A percentile compares a stretch with the other conserved stretches of the same genome.
Evolutionary conservation across 2,329 filamentous ascomycete species (phyloP).

Genomic region (Trichoderma sp.): DNA sequence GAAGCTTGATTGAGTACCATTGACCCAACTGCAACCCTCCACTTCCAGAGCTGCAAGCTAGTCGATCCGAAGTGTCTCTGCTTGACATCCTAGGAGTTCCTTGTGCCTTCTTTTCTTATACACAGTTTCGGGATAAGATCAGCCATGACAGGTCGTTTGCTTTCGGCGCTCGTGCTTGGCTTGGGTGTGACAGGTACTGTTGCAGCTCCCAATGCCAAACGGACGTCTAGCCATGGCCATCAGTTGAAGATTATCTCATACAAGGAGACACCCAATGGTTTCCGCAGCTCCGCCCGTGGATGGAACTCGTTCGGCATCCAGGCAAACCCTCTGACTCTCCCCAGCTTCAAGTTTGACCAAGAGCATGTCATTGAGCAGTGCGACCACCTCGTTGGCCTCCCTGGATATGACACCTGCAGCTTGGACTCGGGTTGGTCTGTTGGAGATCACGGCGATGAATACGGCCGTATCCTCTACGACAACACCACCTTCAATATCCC

Average conservation of each 20-base stretch:
- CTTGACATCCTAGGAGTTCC: background rate
- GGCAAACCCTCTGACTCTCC: constrained; percentile 18
- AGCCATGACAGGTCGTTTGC: background rate
- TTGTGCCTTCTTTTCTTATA: background rate
- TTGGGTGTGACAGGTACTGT: constrained; percentile 6
- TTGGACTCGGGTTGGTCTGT: constrained; percentile 26
- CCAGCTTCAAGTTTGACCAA: constrained; percentile 21
- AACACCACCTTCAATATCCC: constrained; percentile 21
- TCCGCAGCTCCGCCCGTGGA: constrained; percentile 20
- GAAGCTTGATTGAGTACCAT: background rate
- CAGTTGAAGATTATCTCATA: constrained; percentile 23
- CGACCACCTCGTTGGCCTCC: constrained; percentile 18
- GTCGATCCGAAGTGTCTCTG: background rate
- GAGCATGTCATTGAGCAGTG: constrained; percentile 23
- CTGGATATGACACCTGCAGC: constrained; percentile 23
- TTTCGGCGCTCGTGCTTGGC: constrained; percentile 14
- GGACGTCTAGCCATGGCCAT: background rate
- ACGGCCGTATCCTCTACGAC: constrained; percentile 24
- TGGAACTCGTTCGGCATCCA: constrained; percentile 25
- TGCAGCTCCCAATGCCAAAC: constrained; percentile 13
- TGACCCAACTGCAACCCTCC: background rate
- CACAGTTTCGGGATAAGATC: background rate
- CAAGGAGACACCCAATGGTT: constrained; percentile 21
- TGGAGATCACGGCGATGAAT: constrained; percentile 23
- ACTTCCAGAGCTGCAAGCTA: background rate